Percentiles rank a stretch among this genome's conserved stretches.
These are phyloP conservation scores for Trichosporon inkin DNA, from an alignment of 1,284 basidiomycete species.

Conservation along the genomic window DNA sequence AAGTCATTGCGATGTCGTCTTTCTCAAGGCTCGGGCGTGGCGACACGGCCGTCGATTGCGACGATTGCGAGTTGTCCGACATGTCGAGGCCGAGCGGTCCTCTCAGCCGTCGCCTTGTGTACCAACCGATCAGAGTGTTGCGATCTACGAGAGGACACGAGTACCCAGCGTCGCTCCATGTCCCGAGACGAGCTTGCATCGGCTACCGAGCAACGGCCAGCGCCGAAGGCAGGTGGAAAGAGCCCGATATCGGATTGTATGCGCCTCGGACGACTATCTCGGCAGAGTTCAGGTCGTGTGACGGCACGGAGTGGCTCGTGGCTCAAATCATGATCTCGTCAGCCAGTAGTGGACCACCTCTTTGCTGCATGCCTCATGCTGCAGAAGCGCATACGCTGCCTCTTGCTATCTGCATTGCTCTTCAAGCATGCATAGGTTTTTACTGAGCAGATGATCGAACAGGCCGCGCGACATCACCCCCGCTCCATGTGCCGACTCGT, in stretches of 20 bases:
- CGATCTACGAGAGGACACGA: no score
- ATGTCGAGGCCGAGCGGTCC: background rate
- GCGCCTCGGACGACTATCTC: constrained; percentile 3
- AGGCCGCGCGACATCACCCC: no score
- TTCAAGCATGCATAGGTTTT: no score
- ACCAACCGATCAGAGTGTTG: no score
- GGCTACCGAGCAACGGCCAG: background rate
- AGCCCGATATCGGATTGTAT: constrained; percentile 2
- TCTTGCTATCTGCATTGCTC: background rate
- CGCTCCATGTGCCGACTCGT: background rate
- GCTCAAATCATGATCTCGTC: no score
- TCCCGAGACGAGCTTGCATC: background rate
- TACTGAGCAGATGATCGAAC: no score
- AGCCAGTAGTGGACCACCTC: no score
- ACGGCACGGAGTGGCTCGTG: background rate
- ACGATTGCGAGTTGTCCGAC: constrained; percentile 3
- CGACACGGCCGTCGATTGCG: constrained; percentile 2
- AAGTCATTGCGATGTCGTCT: background rate
- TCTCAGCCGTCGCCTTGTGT: background rate
- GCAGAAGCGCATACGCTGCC: background rate
- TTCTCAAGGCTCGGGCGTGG: background rate
- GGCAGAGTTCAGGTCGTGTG: constrained; percentile 4
- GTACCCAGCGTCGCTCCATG: background rate
- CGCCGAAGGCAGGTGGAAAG: background rate
- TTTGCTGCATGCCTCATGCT: background rate